Base-by-base conservation (phyloP, 495 filamentous ascomycete genomes). In the Recurvomyces mirabilis region DNA sequence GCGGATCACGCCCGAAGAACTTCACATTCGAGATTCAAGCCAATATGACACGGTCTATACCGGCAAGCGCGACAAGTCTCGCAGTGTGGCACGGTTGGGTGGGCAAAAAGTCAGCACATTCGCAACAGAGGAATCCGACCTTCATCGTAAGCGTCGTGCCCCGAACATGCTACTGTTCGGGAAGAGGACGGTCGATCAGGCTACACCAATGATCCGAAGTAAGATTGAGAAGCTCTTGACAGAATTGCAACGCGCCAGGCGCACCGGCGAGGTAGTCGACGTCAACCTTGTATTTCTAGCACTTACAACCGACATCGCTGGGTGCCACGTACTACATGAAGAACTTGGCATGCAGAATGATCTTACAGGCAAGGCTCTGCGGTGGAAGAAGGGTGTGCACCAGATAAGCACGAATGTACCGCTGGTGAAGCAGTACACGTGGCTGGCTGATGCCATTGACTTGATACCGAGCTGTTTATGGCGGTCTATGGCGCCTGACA, bases 1-100 rank as follows among this genome's bases (percentile, higher is more conserved):
- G 12, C 48, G 59, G 13, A 60, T 60, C 37, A 60, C 51, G 29
- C 59, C 59, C n/a, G 42, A 47, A 24, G 59, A 62, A 38, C 14
- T 62, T n/a, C 58, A 62, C 35, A 46, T 59, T 33, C 39, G 49
- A 23, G 58, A 62, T 37, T 47, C 52, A 17, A 31, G 35, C 4
- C 50, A 49, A 24, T 52, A 49, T 30, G 46, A 54, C 32, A 24
- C 38, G 7, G n/a, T 62, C 18, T 62, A 49, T 28, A 15, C 43
- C 4, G 28, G 31, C 1, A 26, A 47, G 34, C 34, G 34, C 10
- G 36, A 47, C 19, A 47, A 41, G 19, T 31, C 12, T 4, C 14
- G 17, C 9, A 11, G 20, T 28, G 11, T 22, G 19, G 23, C 43
- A 23, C 5, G 5, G 5, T 7, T 41, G 34, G 36, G 12, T 4